Evolutionary conservation across 2,329 filamentous ascomycete genomes (phyloP).

Genomic region (Madurella fahalii): DNA sequence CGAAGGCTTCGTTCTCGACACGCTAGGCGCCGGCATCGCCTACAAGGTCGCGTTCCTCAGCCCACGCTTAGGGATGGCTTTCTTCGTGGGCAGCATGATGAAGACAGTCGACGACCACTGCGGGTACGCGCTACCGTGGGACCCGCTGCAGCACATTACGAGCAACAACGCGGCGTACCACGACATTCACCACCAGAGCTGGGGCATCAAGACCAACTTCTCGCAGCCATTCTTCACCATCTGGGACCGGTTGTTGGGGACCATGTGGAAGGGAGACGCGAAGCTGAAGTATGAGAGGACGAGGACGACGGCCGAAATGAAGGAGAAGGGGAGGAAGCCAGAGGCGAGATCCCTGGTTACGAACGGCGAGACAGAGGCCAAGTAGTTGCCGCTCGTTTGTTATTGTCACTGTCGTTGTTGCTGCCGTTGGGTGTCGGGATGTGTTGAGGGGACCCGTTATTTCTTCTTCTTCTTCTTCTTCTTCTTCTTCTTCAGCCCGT

Average conservation of each 20-base stretch:
- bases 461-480: too few species aligned
- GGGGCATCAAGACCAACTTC: slow-evolving; percentile 97
- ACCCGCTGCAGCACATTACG: slow-evolving; percentile 86
- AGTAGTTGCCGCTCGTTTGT: too few species aligned
- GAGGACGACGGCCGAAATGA: slow-evolving; percentile 38
- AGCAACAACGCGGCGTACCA: slow-evolving; percentile 96
- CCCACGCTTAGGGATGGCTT: slow-evolving; percentile 80
- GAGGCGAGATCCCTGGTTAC: too few species aligned
- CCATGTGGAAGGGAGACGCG: slow-evolving; percentile 71
- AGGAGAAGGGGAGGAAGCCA: slow-evolving; percentile 28
- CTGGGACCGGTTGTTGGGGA: slow-evolving; percentile 81
- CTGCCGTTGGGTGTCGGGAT: too few species aligned
- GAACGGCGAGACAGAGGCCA: neutral
- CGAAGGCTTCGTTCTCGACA: slow-evolving; percentile 91
- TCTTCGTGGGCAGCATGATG: slow-evolving; percentile 84
- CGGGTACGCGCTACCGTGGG: slow-evolving; percentile 92
- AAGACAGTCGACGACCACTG: slow-evolving; percentile 99
- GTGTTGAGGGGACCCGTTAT: too few species aligned
- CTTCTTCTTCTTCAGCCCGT: too few species aligned
- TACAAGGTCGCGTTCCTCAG: slow-evolving; percentile 81
- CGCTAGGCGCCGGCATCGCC: slow-evolving; percentile 75
- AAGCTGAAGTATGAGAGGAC: slow-evolving; percentile 40
- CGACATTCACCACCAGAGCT: slow-evolving; percentile 97
- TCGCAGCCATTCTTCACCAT: slow-evolving; percentile 92
- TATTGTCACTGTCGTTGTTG: too few species aligned